A percentile compares a stretch with the other conserved stretches of the same genome.
These are phyloP conservation scores for Durio zibethinus DNA, from an alignment of 345 rosid genomes.

Conservation along the genomic window DNA sequence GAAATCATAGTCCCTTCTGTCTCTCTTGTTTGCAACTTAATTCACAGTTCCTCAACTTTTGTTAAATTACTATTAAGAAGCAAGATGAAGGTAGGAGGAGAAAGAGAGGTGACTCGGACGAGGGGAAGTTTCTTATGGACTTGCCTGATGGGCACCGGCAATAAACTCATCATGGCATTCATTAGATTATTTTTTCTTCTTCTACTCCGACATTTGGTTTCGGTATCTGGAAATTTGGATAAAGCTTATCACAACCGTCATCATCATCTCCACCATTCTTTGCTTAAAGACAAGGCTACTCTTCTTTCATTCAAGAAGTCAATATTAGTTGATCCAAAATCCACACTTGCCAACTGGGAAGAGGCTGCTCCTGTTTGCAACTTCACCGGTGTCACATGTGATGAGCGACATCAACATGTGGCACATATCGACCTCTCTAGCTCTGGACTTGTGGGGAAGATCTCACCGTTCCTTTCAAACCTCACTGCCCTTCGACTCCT, in stretches of 20 bases:
- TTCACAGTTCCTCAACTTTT: neutral
- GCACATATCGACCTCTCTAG: slow-evolving; percentile 21
- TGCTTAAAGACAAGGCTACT: slow-evolving; percentile 39
- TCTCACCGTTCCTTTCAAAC: slow-evolving; percentile 44
- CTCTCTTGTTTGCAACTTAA: neutral
- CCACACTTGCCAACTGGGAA: slow-evolving; percentile 39
- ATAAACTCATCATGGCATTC: neutral
- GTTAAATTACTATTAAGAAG: neutral
- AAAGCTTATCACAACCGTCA: too few relatives aligned
- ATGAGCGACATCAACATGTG: slow-evolving; percentile 31
- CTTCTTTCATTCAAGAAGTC: slow-evolving; percentile 43
- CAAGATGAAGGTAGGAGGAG: neutral
- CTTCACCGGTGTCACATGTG: slow-evolving; percentile 41
- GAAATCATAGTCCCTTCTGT: neutral
- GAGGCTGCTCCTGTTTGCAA: slow-evolving; percentile 35
- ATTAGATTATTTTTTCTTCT: too few relatives aligned
- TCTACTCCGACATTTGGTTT: too few relatives aligned
- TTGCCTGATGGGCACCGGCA: neutral
- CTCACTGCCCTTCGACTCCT: slow-evolving; percentile 41
- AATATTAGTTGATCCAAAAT: slow-evolving; percentile 28
- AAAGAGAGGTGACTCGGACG: neutral
- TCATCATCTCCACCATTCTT: slow-evolving; percentile 25
- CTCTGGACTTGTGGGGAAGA: slow-evolving; percentile 27
- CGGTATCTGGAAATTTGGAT: too few relatives aligned
- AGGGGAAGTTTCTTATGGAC: neutral